Evolutionary conservation across 225 moss, liverwort and hornwort genomes (phyloP).

Genomic region (Neckera pumila): DNA sequence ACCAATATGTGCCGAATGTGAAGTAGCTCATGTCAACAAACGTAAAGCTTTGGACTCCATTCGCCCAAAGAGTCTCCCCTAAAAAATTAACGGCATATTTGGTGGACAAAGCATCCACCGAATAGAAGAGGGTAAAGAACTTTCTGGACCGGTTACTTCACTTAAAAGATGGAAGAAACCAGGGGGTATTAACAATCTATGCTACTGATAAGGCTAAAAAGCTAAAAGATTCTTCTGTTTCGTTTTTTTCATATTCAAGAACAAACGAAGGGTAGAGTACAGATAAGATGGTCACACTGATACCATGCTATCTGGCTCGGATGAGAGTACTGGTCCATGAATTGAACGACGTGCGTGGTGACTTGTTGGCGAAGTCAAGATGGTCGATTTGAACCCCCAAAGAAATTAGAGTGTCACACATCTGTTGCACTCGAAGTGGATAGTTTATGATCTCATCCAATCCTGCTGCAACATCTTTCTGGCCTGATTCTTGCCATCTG

Average conservation of each 20-base stretch:
- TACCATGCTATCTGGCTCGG: constrained; percentile 34
- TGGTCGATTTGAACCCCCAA: constrained; percentile 44
- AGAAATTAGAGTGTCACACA: constrained; percentile 28
- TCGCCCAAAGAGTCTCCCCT: constrained; percentile 22
- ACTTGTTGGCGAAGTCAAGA: constrained; percentile 39
- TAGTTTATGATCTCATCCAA: constrained; percentile 38
- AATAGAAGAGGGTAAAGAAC: not conserved
- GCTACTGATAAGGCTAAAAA: not conserved
- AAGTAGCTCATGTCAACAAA: not conserved
- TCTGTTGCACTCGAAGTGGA: constrained; percentile 43
- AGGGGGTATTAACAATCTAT: constrained; percentile 10
- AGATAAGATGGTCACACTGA: not conserved
- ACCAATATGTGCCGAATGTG: not conserved
- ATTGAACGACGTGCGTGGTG: constrained; percentile 27
- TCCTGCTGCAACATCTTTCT: constrained; percentile 31
- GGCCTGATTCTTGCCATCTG: constrained; percentile 33
- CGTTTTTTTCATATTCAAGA: not conserved
- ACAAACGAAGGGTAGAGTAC: not conserved
- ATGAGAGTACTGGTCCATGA: constrained; percentile 45
- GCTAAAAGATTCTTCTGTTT: not conserved
- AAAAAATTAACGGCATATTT: not conserved
- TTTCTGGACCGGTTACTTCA: constrained; percentile 32
- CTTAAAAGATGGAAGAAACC: constrained; percentile 66
- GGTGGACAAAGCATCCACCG: not conserved
- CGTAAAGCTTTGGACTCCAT: constrained; percentile 20